phyloP scores from a whole-genome alignment of 306 rosid species.

The Citrullus colocynthis region DNA sequence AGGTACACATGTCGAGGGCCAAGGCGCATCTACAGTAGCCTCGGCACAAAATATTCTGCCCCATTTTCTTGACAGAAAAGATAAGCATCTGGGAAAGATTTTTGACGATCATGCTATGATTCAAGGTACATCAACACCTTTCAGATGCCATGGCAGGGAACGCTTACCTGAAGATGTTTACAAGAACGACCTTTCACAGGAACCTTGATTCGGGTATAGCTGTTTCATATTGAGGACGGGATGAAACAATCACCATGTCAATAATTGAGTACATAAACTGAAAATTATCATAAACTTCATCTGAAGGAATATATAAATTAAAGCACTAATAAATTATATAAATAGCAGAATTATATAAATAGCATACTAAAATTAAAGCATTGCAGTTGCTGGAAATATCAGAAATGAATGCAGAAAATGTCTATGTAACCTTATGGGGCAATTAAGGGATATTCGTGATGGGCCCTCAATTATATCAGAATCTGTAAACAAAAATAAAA shows the following conservation, averaged over 20 bases:
- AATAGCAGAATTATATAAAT: not conserved
- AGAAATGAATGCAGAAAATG: slow-evolving; percentile 19
- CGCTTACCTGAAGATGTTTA: slow-evolving; percentile 77
- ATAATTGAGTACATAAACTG: not conserved
- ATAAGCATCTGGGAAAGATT: not conserved
- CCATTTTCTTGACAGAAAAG: not conserved
- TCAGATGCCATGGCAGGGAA: not conserved
- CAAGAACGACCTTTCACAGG: slow-evolving; percentile 88
- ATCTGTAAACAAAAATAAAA: slow-evolving; percentile 25
- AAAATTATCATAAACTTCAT: not conserved
- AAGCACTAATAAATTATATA: no score
- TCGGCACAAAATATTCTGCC: not conserved
- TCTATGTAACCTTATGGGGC: slow-evolving; percentile 67
- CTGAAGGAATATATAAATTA: no score
- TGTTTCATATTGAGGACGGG: slow-evolving; percentile 26
- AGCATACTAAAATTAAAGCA: not conserved
- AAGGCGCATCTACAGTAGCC: not conserved
- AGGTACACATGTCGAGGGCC: not conserved
- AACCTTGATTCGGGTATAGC: slow-evolving; percentile 56
- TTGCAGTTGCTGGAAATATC: not conserved
- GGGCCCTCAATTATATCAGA: slow-evolving; percentile 78
- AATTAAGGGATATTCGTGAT: slow-evolving; percentile 80
- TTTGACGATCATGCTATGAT: not conserved
- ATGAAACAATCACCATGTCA: not conserved
- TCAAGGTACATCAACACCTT: not conserved